Conservation (phyloP, 2,329 filamentous ascomycete genomes). For the Aspergillus flavus region DNA sequence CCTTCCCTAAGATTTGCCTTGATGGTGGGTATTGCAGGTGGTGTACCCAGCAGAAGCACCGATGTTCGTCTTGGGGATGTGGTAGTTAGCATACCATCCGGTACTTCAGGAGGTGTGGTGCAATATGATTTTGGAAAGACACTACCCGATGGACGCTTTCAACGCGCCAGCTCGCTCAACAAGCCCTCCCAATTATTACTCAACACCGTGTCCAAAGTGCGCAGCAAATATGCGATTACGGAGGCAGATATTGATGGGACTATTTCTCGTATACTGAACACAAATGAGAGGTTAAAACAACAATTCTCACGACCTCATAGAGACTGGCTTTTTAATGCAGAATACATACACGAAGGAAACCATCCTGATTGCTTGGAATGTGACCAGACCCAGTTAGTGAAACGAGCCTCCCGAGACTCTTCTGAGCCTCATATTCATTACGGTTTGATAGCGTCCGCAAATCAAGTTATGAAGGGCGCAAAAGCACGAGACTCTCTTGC, state of each 20-base stretch:
- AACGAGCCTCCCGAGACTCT: background rate
- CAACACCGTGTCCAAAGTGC: background rate
- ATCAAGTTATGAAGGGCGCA: constrained; percentile 3
- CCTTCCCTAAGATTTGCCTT: background rate
- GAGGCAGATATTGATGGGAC: background rate
- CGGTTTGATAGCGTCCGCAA: constrained; percentile 5
- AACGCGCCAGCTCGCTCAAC: background rate
- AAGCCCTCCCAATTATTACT: background rate
- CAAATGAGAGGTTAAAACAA: background rate
- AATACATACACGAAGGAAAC: no score
- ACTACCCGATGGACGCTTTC: background rate
- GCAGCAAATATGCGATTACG: background rate
- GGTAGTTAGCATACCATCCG: constrained; percentile 4
- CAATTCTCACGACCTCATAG: no score
- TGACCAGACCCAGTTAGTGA: background rate
- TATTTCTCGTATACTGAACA: no score
- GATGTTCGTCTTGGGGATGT: constrained; percentile 9
- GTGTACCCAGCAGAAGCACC: background rate
- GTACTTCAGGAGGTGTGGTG: background rate
- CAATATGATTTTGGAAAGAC: constrained; percentile 5
- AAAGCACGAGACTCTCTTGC: background rate
- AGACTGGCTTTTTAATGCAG: no score
- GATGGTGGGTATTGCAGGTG: background rate
- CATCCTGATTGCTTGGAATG: no score
- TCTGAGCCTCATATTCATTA: constrained; percentile 3